Base-by-base conservation (phyloP, 257 asterid species). In the Avicennia marina region DNA sequence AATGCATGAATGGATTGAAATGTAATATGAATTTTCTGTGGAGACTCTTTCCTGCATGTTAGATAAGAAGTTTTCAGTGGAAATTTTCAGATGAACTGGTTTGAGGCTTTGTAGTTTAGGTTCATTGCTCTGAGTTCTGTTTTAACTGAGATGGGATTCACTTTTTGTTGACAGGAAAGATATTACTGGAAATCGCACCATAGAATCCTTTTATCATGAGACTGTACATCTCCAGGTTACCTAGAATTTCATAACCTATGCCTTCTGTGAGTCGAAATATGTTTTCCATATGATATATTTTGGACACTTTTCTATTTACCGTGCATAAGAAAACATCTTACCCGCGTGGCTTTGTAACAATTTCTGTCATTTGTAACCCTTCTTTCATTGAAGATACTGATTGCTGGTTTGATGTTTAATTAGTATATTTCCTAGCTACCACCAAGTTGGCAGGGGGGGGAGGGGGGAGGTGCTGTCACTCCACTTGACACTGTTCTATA, bases 201-300 rank as follows among this genome's bases (percentile, higher is more conserved):
- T 90, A 21, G 87, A 82, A 44, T 74, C 75, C 39, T 87, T 87
- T 75, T 90, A 84, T 76, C 82, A 53, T 44, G 83, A 83, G 47
- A 94, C 85, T 72, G 96, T 87, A 49, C 67, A 74, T 56, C 89
- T 87, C 70, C 98, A 90, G 93, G 98, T 90, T 55, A 53, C 50
- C 56, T 44, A 16, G 58, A 68, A 43, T 60, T 64, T 67, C 44
- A 49, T 42, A 32, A 66, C 62, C 62, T 60, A 38, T 69, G 19
- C 52, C 53, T 32, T 56, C n/a, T n/a, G n/a, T n/a, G n/a, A n/a
- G n/a, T n/a, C n/a, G n/a, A n/a, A n/a, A n/a, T n/a, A n/a, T n/a
- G n/a, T n/a, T n/a, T n/a, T n/a, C n/a, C n/a, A n/a, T n/a, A n/a
- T n/a, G n/a, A n/a, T n/a, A n/a, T n/a, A n/a, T n/a, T n/a, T n/a